Conservation (phyloP, 2,329 filamentous ascomycete species). For the Pseudogymnoascus sp. region DNA sequence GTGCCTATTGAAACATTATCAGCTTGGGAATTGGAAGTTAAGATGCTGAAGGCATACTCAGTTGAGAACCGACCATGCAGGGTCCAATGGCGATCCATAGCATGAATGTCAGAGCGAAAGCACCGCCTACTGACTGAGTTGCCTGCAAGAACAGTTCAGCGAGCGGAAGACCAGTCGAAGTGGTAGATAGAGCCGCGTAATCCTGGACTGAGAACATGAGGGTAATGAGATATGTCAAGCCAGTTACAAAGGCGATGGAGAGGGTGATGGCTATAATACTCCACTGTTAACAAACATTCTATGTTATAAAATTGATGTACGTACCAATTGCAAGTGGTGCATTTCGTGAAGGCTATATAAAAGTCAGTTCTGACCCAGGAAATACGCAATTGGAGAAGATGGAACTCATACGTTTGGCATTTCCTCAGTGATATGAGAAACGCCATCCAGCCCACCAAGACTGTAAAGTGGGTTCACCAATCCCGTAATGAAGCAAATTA, state of each 20-base stretch:
- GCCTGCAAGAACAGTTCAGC: slow-evolving; percentile 41
- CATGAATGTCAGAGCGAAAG: slow-evolving; percentile 36
- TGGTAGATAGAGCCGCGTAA: slow-evolving; percentile 35
- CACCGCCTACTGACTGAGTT: slow-evolving; percentile 34
- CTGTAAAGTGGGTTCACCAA: slow-evolving; percentile 42
- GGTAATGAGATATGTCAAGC: slow-evolving; percentile 40
- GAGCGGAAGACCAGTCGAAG: slow-evolving; percentile 37
- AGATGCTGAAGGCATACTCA: slow-evolving; percentile 18
- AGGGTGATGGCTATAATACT: slow-evolving; percentile 35
- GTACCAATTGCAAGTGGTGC: slow-evolving; percentile 30
- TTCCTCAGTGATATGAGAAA: slow-evolving; percentile 44
- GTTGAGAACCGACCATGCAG: slow-evolving; percentile 28
- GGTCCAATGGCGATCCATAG: slow-evolving; percentile 36
- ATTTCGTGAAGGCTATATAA: slow-evolving; percentile 29
- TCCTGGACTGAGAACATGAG: slow-evolving; percentile 47
- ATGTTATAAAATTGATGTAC: background rate
- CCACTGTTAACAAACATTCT: background rate
- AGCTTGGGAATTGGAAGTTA: slow-evolving; percentile 2
- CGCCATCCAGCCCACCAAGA: slow-evolving; percentile 40
- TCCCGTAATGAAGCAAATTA: slow-evolving; percentile 43
- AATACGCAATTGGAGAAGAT: background rate
- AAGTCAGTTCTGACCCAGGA: background rate
- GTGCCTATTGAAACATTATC: slow-evolving; percentile 21
- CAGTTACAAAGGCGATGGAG: slow-evolving; percentile 42
- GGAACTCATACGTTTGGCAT: slow-evolving; percentile 36